phyloP scores from a whole-genome alignment of 2,329 filamentous ascomycete genomes.

The Cryphonectria nitschkei region DNA sequence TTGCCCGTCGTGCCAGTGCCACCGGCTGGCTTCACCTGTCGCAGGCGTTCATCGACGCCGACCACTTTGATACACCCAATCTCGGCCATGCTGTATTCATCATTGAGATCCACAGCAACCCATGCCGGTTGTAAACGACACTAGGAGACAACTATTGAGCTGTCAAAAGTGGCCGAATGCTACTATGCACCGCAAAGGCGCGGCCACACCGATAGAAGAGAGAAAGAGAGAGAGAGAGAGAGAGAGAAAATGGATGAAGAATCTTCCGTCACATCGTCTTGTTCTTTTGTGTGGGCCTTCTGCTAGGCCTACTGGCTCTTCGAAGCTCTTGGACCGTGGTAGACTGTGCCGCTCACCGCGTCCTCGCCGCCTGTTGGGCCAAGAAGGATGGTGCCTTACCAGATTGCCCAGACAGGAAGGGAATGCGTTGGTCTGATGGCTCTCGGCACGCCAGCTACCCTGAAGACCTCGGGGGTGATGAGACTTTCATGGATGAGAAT shows the following conservation, averaged over 20 bases:
- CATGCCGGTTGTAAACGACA: slow-evolving; percentile 15
- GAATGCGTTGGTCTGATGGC: slow-evolving; percentile 3
- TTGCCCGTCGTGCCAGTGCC: slow-evolving; percentile 22
- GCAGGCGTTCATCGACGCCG: slow-evolving; percentile 25
- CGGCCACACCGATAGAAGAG: slow-evolving; percentile 24
- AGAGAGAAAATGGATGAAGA: neutral
- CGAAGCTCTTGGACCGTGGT: neutral
- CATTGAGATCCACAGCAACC: slow-evolving; percentile 25
- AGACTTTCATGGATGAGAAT: neutral
- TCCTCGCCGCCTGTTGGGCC: neutral
- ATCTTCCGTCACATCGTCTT: neutral
- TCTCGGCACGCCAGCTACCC: neutral
- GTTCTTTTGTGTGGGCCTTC: neutral
- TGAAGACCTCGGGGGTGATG: neutral
- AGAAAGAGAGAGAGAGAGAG: slow-evolving; percentile 1
- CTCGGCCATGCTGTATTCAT: slow-evolving; percentile 12
- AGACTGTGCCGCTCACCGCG: neutral
- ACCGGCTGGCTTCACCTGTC: slow-evolving; percentile 25
- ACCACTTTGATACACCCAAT: slow-evolving; percentile 28
- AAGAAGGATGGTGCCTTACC: slow-evolving; percentile 1
- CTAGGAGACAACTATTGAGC: neutral
- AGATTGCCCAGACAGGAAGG: neutral
- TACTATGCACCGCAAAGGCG: slow-evolving; percentile 14
- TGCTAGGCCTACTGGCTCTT: neutral
- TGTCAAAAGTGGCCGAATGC: slow-evolving; percentile 16